A percentile compares a stretch with the other conserved stretches of the same genome.
Conservation (phyloP, 345 rosid species). For the Rhizophora mangle region DNA sequence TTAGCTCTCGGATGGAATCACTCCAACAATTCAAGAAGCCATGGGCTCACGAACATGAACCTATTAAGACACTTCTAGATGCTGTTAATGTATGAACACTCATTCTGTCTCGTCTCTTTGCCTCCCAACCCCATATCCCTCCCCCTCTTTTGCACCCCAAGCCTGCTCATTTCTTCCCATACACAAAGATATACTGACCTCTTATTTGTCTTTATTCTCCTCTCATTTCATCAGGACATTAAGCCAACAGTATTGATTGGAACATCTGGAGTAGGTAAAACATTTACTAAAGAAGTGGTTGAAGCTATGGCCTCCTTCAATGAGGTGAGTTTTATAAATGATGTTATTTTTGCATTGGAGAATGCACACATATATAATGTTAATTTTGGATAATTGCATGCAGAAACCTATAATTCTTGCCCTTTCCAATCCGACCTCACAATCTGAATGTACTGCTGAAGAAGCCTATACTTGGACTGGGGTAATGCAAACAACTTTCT, state of each 20-base stretch:
- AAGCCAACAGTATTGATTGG: constrained; percentile 91
- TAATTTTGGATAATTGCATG: constrained; percentile 16
- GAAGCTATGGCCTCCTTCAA: constrained; percentile 83
- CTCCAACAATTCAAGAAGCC: constrained; percentile 95
- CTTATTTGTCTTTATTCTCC: constrained; percentile 7
- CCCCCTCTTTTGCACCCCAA: not conserved
- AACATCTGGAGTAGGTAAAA: constrained; percentile 88
- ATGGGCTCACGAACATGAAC: constrained; percentile 93
- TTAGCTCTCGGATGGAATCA: constrained; percentile 72
- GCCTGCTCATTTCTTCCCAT: not conserved
- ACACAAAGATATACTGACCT: not conserved
- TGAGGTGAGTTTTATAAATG: constrained; percentile 45
- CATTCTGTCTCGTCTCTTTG: constrained; percentile 13
- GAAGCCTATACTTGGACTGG: constrained; percentile 85
- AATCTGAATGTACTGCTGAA: constrained; percentile 96
- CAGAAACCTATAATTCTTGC: constrained; percentile 88
- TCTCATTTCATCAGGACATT: constrained; percentile 50
- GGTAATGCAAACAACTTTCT: constrained; percentile 43
- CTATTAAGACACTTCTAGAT: constrained; percentile 56
- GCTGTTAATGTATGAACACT: constrained; percentile 61
- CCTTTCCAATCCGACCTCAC: constrained; percentile 97
- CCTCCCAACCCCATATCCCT: not conserved
- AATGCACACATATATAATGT: constrained; percentile 10
- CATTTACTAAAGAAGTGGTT: constrained; percentile 83
- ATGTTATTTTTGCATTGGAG: not conserved